Evolutionary conservation across 257 asterid species (phyloP).

Genomic region (Jacaranda mimosifolia): DNA sequence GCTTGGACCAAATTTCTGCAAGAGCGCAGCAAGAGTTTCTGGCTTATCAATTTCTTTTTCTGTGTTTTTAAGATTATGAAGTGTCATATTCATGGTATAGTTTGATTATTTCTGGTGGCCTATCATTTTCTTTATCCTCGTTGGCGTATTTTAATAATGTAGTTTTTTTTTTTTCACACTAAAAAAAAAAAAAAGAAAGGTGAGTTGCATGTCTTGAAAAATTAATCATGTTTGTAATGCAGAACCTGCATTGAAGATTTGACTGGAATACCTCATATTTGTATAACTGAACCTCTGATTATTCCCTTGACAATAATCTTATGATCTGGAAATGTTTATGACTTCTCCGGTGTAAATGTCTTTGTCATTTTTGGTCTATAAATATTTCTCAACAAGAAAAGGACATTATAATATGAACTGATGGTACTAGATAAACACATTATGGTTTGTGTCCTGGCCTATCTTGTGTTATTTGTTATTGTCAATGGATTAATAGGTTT

Average conservation of each 20-base stretch:
- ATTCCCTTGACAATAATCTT: slow-evolving; percentile 22
- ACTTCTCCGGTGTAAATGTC: slow-evolving; percentile 16
- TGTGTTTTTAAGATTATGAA: slow-evolving; percentile 46
- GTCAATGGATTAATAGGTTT: neutral
- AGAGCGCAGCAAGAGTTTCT: slow-evolving; percentile 17
- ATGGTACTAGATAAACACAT: neutral
- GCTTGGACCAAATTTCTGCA: slow-evolving; percentile 14
- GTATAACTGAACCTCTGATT: slow-evolving; percentile 16
- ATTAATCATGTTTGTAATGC: slow-evolving; percentile 30
- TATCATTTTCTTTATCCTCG: slow-evolving; percentile 55
- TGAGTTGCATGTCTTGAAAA: slow-evolving; percentile 43
- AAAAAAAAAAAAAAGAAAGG: too few species aligned
- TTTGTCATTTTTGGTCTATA: slow-evolving; percentile 17
- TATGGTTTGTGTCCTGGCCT: slow-evolving; percentile 26
- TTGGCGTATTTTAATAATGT: slow-evolving; percentile 39
- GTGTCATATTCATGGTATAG: slow-evolving; percentile 54
- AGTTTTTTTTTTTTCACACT: too few species aligned
- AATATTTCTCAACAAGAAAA: neutral
- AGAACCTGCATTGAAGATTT: slow-evolving; percentile 38
- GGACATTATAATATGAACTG: slow-evolving; percentile 16
- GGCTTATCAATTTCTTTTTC: slow-evolving; percentile 19
- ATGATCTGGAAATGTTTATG: slow-evolving; percentile 22
- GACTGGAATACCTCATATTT: slow-evolving; percentile 28
- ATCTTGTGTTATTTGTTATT: slow-evolving; percentile 21
- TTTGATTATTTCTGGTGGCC: slow-evolving; percentile 55